Percentiles rank a stretch among this genome's conserved stretches.
Conservation (phyloP, 257 asterid genomes). For the Solanum virginianum region DNA sequence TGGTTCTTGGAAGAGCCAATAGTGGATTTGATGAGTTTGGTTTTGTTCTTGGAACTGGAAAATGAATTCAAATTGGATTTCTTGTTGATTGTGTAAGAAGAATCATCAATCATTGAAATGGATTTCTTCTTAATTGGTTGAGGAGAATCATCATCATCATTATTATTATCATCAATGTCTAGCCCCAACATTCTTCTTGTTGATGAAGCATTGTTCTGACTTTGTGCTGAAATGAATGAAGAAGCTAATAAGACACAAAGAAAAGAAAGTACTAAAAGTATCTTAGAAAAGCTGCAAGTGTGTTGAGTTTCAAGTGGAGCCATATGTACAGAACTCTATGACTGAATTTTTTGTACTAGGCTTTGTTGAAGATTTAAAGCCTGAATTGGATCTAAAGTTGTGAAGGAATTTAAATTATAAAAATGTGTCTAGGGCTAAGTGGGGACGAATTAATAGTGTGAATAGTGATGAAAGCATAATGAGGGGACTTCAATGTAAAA, state of each 20-base stretch:
- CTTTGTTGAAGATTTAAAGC: not conserved
- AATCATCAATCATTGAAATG: not conserved
- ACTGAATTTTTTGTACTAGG: not conserved
- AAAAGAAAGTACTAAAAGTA: conserved; percentile 22
- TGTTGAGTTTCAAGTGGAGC: conserved; percentile 34
- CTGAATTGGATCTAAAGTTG: not conserved
- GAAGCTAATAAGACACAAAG: conserved; percentile 29
- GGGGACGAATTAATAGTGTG: not conserved
- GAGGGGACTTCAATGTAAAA: not conserved
- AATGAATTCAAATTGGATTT: conserved; percentile 11
- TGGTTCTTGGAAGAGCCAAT: conserved; percentile 28
- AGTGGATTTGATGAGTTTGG: conserved; percentile 15
- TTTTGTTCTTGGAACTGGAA: conserved; percentile 14
- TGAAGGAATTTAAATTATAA: not conserved
- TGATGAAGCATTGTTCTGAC: not conserved
- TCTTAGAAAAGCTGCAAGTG: conserved; percentile 14
- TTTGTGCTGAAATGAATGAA: conserved; percentile 22
- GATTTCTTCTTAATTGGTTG: conserved; percentile 19
- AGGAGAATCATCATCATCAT: not conserved
- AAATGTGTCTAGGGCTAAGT: not conserved
- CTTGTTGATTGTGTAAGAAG: conserved; percentile 9
- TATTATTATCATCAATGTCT: not conserved
- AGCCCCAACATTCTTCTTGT: conserved; percentile 19
- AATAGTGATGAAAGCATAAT: not conserved
- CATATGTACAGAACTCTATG: conserved; percentile 20